Base-by-base conservation (phyloP, 2,329 filamentous ascomycete genomes). In the Ceratocystis huliohia region DNA sequence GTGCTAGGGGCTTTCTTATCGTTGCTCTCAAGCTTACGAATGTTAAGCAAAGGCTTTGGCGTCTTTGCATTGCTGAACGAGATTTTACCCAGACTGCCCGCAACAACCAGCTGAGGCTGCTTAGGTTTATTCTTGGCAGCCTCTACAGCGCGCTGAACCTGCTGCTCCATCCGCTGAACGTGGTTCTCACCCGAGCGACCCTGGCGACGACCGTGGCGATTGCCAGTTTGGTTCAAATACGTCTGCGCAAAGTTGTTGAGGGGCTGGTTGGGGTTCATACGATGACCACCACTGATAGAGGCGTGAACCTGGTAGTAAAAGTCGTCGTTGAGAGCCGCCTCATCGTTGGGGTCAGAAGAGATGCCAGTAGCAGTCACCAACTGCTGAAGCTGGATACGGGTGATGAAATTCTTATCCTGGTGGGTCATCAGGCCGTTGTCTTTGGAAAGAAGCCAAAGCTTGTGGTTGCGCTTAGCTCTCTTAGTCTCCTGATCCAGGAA, bases 351-450 rank as follows among this genome's bases (percentile, higher is more conserved):
- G 69, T 96, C 91, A 65, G 87, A 87, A 3, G 91, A 83, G 72
- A 91, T 94, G 8, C 93, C 93, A 28, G 91, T 96, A 7, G 94
- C 92, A 10, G 93, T 87, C 65, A 99, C 90, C 45, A 99, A 83
- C 74, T 99, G 94, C 77, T 99, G 94, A 64, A 99, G 82, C 75
- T 99, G 94, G 70, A 99, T 99, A 20, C 94, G 87, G 4, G 94
- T 97, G 70, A 99, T 96, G 76, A 97, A 99, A 74, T 96, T 99
- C 81, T 99, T 99, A 77, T 99, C 94, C 74, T 97, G 93, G 0
- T 94, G 94, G 3, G 94, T 99, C 94, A 99, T 99, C 69, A 99
- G 78, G 28, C 94, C 94, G 73, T 99, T 99, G 72, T 96, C 91
- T 77, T 91, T 91, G 28, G 91, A 96, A 65, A 96, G 79, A 53